Evolutionary conservation across 1,284 basidiomycete genomes (phyloP).

Genomic region (Neonothopanus nambi): DNA sequence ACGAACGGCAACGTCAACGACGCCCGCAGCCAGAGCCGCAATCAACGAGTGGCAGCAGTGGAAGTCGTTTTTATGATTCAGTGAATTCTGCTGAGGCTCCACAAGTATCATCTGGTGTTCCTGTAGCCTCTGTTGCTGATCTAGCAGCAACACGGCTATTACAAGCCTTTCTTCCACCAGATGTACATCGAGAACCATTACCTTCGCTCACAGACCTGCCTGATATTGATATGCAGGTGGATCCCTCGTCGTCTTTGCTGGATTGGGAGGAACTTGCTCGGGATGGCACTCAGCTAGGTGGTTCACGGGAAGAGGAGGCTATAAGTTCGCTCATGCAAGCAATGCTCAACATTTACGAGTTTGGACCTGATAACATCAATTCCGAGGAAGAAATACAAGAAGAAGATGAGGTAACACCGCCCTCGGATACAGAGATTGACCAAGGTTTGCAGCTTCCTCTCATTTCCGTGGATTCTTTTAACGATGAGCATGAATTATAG

Average conservation of each 20-base stretch:
- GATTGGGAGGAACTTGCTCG: background rate
- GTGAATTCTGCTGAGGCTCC: background rate
- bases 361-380: constrained; percentile 6
- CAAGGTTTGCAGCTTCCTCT: background rate
- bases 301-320: background rate
- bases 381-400: background rate
- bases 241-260: background rate
- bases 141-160: background rate
- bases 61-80: too few species aligned
- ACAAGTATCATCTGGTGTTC: too few species aligned
- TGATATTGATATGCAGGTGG: background rate
- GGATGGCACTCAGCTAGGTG: background rate
- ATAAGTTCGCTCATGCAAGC: background rate
- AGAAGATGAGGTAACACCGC: background rate
- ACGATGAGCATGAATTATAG: background rate
- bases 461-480: background rate
- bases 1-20: too few species aligned
- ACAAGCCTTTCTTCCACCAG: too few species aligned
- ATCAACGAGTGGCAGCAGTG: too few species aligned
- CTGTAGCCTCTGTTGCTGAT: background rate
- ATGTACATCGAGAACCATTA: background rate
- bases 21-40: too few species aligned
- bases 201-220: background rate
- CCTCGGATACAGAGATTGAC: background rate
- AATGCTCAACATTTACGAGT: background rate